Evolutionary conservation across 768 basidiomycete species (phyloP).

Genomic region (Suillus placidus): DNA sequence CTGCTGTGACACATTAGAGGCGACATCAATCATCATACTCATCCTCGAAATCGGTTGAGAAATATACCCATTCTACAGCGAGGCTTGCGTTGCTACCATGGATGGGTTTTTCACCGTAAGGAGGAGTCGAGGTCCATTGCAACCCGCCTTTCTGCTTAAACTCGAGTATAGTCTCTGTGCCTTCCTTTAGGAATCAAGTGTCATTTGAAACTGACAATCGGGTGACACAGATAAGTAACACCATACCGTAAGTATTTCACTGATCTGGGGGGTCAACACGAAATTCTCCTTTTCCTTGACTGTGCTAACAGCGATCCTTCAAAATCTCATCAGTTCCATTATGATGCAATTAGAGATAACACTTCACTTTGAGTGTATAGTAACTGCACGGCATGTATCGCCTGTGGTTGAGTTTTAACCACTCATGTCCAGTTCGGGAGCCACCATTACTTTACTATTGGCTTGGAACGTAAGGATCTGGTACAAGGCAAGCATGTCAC

Average conservation of each 20-base stretch:
- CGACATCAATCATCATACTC: background rate
- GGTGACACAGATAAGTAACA: background rate
- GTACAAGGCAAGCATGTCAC: background rate
- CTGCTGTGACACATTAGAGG: background rate
- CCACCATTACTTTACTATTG: background rate
- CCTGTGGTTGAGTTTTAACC: background rate
- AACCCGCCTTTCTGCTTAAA: background rate
- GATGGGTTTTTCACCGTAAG: background rate
- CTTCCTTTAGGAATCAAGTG: background rate
- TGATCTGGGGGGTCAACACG: background rate
- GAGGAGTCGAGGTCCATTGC: background rate
- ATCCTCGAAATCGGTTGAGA: background rate
- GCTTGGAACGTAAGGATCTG: background rate
- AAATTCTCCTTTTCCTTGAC: background rate
- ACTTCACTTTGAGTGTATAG: background rate
- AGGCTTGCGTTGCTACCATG: background rate
- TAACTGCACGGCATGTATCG: background rate
- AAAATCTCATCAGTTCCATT: background rate
- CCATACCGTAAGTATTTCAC: background rate
- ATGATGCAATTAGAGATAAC: background rate
- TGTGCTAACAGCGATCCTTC: background rate
- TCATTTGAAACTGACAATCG: background rate
- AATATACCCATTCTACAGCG: background rate
- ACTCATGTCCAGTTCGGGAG: background rate
- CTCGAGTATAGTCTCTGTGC: background rate